phyloP scores from a whole-genome alignment of 768 basidiomycete genomes.

The Lentinula aciculospora region DNA sequence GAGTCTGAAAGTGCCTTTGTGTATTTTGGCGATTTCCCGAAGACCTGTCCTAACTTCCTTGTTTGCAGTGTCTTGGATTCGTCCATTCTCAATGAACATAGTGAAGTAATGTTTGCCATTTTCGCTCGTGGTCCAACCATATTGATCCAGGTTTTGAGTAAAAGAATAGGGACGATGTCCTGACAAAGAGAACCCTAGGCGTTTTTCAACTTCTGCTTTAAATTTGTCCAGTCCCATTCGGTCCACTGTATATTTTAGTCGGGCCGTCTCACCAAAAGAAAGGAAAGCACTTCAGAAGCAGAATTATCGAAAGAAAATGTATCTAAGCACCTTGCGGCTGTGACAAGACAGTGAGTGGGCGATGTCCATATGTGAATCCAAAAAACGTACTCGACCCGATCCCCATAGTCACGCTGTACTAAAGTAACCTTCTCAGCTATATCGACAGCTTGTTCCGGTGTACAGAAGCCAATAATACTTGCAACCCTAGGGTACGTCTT shows the following conservation, averaged over 20 bases:
- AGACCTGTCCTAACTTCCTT: conserved; percentile 90
- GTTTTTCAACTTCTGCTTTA: conserved; percentile 85
- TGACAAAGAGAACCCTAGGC: conserved; percentile 70
- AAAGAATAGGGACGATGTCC: conserved; percentile 77
- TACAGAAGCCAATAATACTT: conserved; percentile 90
- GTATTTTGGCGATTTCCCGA: conserved; percentile 87
- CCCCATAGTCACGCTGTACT: conserved; percentile 92
- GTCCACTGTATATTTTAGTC: conserved; percentile 96
- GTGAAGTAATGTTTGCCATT: conserved; percentile 91
- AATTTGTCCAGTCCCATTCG: conserved; percentile 87
- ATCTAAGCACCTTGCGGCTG: conserved; percentile 48
- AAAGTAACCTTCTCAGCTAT: conserved; percentile 94
- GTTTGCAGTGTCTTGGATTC: conserved; percentile 88
- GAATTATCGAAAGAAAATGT: neutral
- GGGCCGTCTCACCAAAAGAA: conserved; percentile 52
- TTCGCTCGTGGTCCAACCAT: conserved; percentile 85
- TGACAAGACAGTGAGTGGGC: conserved; percentile 5
- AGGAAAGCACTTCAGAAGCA: neutral
- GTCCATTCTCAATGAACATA: conserved; percentile 95
- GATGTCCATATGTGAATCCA: neutral
- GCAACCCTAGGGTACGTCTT: conserved; percentile 94
- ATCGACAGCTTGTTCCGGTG: conserved; percentile 73
- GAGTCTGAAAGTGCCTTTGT: conserved; percentile 90
- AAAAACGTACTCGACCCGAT: conserved; percentile 77
- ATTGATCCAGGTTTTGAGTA: conserved; percentile 88